Base-by-base conservation (phyloP, 352 stramenopile species). In the Globisporangium mamillatum region DNA sequence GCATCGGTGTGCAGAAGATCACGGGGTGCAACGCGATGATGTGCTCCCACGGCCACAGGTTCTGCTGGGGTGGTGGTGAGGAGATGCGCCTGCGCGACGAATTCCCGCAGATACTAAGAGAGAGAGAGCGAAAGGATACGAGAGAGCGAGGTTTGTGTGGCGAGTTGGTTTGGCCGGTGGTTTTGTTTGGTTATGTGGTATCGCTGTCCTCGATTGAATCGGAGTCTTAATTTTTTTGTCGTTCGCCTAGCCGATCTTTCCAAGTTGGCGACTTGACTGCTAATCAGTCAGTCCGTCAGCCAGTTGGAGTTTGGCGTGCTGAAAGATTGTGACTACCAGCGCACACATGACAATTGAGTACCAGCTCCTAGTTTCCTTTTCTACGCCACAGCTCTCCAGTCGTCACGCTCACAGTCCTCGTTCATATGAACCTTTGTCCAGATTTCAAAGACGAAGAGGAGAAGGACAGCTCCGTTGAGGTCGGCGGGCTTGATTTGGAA, bases 11-110 rank as follows among this genome's bases (percentile, higher is more conserved):
- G 41, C 71, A 89, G 38, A 79, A 74, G 46, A 67, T 69, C 24
- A 18, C 3, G 0, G 86, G 86, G n/a, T 94, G 84, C 71, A 84
- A 84, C 63, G 71, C 64, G 27, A 87, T 94, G 67, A 63, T 7
- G 27, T 94, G 86, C 64, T 70, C 76, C 46, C 81, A 82, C n/a
- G 65, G 74, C 60, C 86, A 94, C 62, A 52, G 79, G 5, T 94
- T 94, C 53, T 94, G 86, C 72, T 91, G 72, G 34, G 12, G 41
- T 2, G 92, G 86, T 44, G 72, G 32, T 0, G 41, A 7, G 0
- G 60, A 75, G 77, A 71, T 90, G 85, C 55, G 8, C 9, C 16
- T 46, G 27, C 22, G 22, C 27, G 27, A 44, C 25, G 50, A 56
- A 20, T 24, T 20, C 9, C 2, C 4, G 9, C 5, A 4, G 52